phyloP scores from a whole-genome alignment of 305 asterid species.

The Fraxinus angustifolia region DNA sequence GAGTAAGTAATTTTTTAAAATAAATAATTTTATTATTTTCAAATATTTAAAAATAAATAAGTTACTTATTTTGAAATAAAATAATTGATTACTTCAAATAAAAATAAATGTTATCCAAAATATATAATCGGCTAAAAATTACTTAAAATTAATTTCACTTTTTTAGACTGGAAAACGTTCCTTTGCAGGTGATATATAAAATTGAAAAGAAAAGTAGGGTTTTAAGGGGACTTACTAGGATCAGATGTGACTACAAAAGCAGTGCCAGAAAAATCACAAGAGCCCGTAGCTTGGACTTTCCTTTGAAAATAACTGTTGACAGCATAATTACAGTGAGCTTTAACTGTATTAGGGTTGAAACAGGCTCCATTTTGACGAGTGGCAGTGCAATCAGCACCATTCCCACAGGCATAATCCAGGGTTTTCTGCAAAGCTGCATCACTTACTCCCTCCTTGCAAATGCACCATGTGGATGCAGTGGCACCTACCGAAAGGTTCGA shows the following conservation, averaged over 20 bases:
- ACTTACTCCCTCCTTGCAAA: constrained; percentile 56
- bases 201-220: too few relatives aligned
- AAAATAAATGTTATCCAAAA: not conserved
- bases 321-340: constrained; percentile 68
- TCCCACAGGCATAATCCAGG: constrained; percentile 75
- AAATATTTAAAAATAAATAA: not conserved
- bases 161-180: not conserved
- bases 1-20: not conserved
- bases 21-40: too few relatives aligned
- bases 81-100: not conserved
- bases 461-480: constrained; percentile 46
- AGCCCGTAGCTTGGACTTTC: constrained; percentile 37
- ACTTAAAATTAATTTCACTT: not conserved
- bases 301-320: constrained; percentile 70
- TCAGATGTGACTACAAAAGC: constrained; percentile 42
- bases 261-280: constrained; percentile 63
- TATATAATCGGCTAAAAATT: too few relatives aligned
- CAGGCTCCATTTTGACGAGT: constrained; percentile 49
- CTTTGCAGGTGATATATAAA: too few relatives aligned
- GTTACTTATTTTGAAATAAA: not conserved
- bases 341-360: constrained; percentile 57
- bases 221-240: constrained; percentile 42
- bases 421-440: constrained; percentile 51
- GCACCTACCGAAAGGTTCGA: constrained; percentile 35
- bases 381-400: constrained; percentile 71